A percentile compares a stretch with the other conserved stretches of the same genome.
phyloP scores from a whole-genome alignment of 2,329 filamentous ascomycete species.

The Fusarium sp. region DNA sequence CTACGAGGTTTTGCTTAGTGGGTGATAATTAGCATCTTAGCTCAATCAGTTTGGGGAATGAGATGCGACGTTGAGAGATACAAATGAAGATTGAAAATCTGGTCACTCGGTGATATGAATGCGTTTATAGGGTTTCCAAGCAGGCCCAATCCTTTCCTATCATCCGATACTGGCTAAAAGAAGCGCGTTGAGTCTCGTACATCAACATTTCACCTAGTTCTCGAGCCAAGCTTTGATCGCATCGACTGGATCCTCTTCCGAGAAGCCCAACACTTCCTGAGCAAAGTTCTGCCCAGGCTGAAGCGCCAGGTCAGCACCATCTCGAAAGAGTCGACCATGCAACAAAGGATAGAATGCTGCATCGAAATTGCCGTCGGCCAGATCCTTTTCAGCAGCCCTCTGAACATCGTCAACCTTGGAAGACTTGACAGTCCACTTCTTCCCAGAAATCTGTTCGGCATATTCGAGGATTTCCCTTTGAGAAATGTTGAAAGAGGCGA shows the following conservation, averaged over 20 bases:
- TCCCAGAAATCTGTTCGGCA: background rate
- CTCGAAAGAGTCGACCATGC: slow-evolving; percentile 1
- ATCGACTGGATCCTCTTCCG: background rate
- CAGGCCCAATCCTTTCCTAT: background rate
- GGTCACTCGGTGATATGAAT: background rate
- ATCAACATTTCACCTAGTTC: background rate
- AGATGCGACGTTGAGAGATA: background rate
- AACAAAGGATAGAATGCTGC: slow-evolving; percentile 7
- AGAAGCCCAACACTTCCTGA: background rate
- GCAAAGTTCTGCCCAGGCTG: background rate
- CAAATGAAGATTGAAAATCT: background rate
- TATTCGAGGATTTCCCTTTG: slow-evolving; percentile 3
- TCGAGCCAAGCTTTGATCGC: slow-evolving; percentile 4
- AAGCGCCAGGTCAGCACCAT: slow-evolving; percentile 8
- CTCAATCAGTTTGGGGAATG: background rate
- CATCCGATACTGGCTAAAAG: background rate
- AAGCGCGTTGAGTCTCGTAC: background rate
- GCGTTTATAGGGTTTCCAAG: background rate
- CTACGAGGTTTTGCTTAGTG: background rate
- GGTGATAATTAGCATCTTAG: background rate
- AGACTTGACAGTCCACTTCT: slow-evolving; percentile 1
- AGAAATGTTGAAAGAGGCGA: slow-evolving; percentile 13
- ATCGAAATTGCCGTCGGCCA: slow-evolving; percentile 1
- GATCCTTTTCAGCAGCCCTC: background rate
- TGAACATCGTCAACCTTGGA: slow-evolving; percentile 5